Conservation (phyloP, 78 protist species). For the Capsaspora owczarzaki region DNA sequence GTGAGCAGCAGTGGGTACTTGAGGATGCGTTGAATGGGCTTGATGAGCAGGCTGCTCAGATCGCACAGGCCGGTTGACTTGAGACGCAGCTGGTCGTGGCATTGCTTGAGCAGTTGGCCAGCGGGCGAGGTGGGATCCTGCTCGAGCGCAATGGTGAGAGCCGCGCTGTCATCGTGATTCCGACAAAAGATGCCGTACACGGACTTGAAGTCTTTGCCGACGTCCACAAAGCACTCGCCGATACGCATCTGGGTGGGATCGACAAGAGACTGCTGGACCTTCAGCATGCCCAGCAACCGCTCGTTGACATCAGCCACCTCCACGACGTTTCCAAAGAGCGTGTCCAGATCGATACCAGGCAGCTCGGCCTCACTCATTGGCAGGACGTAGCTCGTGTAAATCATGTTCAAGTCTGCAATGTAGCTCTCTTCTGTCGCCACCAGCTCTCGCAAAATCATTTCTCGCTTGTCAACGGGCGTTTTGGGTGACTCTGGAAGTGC, state of each 20-base stretch:
- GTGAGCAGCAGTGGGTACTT: slow-evolving; percentile 40
- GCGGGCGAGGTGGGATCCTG: not conserved
- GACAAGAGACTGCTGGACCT: not conserved
- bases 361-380: too few species aligned
- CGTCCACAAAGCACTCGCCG: not conserved
- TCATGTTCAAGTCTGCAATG: too few species aligned
- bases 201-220: not conserved
- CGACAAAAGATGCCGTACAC: not conserved
- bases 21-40: slow-evolving; percentile 46
- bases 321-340: not conserved
- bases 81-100: not conserved
- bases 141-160: not conserved
- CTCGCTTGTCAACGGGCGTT: too few species aligned
- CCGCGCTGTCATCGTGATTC: not conserved
- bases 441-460: too few species aligned
- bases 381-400: too few species aligned
- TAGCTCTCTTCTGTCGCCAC: too few species aligned
- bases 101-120: not conserved
- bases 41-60: slow-evolving; percentile 25
- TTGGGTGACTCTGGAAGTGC: too few species aligned
- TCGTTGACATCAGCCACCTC: too few species aligned
- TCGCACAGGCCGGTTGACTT: not conserved
- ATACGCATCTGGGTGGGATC: not conserved
- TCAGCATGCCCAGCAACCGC: not conserved
- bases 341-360: not conserved